Evolutionary conservation across 2,329 filamentous ascomycete genomes (phyloP).

Genomic region (Hymenoscyphus albidus): DNA sequence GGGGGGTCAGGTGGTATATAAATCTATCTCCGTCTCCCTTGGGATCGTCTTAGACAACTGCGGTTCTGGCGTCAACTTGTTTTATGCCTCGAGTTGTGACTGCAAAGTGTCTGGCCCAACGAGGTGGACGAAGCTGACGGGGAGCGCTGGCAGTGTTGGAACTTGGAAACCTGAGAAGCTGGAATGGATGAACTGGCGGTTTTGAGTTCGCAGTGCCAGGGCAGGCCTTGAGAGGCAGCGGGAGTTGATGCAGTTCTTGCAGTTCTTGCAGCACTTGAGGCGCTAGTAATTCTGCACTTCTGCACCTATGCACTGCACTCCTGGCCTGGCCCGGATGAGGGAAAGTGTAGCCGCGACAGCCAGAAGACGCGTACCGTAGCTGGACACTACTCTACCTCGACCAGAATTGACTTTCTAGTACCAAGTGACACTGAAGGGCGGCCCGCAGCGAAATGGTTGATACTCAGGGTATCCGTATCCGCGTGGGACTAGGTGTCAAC

Average conservation of each 20-base stretch:
- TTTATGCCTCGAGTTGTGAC: too few species aligned
- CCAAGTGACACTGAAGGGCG: background rate
- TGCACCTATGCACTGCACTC: too few species aligned
- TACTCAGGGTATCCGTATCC: too few species aligned
- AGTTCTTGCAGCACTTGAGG: background rate
- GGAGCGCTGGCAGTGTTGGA: background rate
- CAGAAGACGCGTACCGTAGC: background rate
- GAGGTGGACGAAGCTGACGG: background rate
- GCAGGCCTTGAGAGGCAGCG: background rate
- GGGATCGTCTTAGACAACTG: background rate
- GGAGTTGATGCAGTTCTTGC: background rate
- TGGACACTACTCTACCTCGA: too few species aligned
- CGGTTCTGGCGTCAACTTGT: background rate
- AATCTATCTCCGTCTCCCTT: background rate
- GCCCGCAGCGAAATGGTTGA: background rate
- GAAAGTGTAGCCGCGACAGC: background rate
- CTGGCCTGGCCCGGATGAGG: background rate
- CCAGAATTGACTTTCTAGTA: background rate
- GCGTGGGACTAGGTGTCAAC: background rate
- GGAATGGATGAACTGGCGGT: constrained; percentile 1
- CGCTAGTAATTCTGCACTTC: background rate
- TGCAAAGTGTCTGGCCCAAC: background rate
- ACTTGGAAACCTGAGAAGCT: background rate
- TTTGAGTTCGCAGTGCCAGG: background rate
- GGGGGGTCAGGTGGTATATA: background rate